Percentiles rank a stretch among this genome's conserved stretches.
These are phyloP conservation scores for Knoxdaviesia proteae DNA, from an alignment of 2,329 filamentous ascomycete genomes.

Conservation along the genomic window DNA sequence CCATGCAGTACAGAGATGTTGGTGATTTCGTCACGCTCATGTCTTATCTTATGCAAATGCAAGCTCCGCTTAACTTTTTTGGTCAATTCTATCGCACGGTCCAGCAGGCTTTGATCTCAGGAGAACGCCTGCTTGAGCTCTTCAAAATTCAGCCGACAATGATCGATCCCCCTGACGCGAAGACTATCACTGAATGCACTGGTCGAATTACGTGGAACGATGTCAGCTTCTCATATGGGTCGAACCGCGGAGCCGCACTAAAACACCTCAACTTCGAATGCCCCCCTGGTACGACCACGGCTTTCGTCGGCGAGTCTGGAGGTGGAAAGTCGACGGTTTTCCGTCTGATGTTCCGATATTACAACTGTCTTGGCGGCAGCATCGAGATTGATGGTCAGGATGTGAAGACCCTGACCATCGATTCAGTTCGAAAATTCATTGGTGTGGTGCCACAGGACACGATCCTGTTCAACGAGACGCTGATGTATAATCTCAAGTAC, in stretches of 20 bases:
- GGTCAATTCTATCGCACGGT: conserved; percentile 92
- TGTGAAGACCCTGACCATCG: conserved; percentile 72
- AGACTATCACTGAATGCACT: conserved; percentile 42
- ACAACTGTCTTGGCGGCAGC: conserved; percentile 60
- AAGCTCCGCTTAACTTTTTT: conserved; percentile 68
- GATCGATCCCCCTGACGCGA: conserved; percentile 49
- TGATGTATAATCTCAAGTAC: conserved; percentile 91
- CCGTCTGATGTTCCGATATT: conserved; percentile 88
- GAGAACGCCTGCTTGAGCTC: conserved; percentile 80
- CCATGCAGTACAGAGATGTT: conserved; percentile 39
- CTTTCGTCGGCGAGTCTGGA: conserved; percentile 88
- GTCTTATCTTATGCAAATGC: conserved; percentile 61
- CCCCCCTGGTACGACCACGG: conserved; percentile 76
- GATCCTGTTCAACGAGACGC: conserved; percentile 77
- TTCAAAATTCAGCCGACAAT: conserved; percentile 95
- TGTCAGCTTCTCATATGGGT: conserved; percentile 69
- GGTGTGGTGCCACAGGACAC: conserved; percentile 96
- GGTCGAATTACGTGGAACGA: conserved; percentile 76
- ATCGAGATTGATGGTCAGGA: conserved; percentile 73
- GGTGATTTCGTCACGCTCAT: conserved; percentile 55
- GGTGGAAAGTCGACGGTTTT: conserved; percentile 96
- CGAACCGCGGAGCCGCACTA: conserved; percentile 65
- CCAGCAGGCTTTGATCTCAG: conserved; percentile 92
- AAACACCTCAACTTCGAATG: conserved; percentile 72
- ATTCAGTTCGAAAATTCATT: conserved; percentile 78